Evolutionary conservation across 2,329 filamentous ascomycete species (phyloP), one percentile per base, ranked within the genome.

Genomic region (Shiraia sp.): DNA sequence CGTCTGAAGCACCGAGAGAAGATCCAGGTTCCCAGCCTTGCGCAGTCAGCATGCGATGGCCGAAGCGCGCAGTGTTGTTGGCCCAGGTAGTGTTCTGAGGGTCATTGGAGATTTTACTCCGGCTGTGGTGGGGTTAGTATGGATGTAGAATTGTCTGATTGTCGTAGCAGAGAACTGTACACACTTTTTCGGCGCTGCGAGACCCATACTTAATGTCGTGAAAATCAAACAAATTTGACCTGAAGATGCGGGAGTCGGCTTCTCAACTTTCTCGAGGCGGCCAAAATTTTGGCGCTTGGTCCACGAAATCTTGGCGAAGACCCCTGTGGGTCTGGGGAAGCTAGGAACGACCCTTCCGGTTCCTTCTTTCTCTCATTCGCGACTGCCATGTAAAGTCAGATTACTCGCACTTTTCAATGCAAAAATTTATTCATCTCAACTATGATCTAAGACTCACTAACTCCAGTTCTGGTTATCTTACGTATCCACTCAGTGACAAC

Each of bases 41-140:
- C 12, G 86, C 79, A 35, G 85, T 82, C 63, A 99, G 83, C 55
- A 97, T 92, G 64, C 85, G 88, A 69, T 96, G 91, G 56, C 93
- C 93, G 68, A 93, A 97, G 39, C 83, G 85, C 42, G 80, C 80
- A 52, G 86, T 88, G 66, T 91, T 86, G 61, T 86, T 85, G 42
- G 86, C 85, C 93, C 93, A 99, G 78, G 82, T 83, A 33, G 89
- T 96, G 71, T 97, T 99, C 74, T 97, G 96, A 6, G 93, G 93
- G 72, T 99, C 93, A 66, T 87, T 80, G 54, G 86, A 87, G 64
- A 97, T 84, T 73, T 92, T 95, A 33, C 78, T 78, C 57, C 74
- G 76, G 59, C 79, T 82, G 56, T 53, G 46, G 19, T 39, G 16
- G 24, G 14, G 42, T 60, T 53, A 60, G 48, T 40, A 5, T 43